Base-by-base conservation (phyloP, 139 green algal species). In the Mychonastes homosphaera region DNA sequence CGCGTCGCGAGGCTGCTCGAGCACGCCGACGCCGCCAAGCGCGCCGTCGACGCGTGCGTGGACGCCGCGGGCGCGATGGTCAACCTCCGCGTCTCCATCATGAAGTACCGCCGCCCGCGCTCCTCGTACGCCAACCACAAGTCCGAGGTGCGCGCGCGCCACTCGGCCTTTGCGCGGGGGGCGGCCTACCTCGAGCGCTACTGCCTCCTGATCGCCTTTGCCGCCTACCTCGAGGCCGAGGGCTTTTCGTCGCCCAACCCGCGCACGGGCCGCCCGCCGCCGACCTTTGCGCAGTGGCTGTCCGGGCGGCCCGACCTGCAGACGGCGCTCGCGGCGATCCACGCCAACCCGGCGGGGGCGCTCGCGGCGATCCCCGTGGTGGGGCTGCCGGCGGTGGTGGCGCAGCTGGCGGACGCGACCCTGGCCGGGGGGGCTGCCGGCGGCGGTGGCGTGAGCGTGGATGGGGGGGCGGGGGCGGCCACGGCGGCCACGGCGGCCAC, bases 171-270 rank as follows among this genome's bases (percentile, higher is more conserved):
- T 74, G 85, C 82, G 56, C 69, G 84, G 16, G 89, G 84, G 23
- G 72, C 64, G 6, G 80, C 85, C 19, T 95, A 93, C 67, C 80
- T 97, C 43, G 83, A 96, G 75, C 78, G 89, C 56, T 97, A 96
- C 78, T 90, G 78, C 71, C 67, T 94, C 73, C 77, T 96, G 33
- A 88, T 96, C 62, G 74, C 72, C 5, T 92, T 92, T 62, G 65
- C 86, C 0, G 80, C 66, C 16, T 97, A 87, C 72, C 72, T 97
- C 47, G 67, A 86, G 58, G 64, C 76, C 41, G 62, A 68, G 49
- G 75, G 75, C 10, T 10, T 66, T n/a, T n/a, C n/a, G n/a, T n/a
- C n/a, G n/a, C n/a, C n/a, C 21, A 5, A 29, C 40, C 56, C 39
- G 34, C 40, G 54, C 41, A 65, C 63, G 13, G 28, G 35, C 15